phyloP scores from a whole-genome alignment of 2,329 filamentous ascomycete genomes.

The Neonectria punicea region DNA sequence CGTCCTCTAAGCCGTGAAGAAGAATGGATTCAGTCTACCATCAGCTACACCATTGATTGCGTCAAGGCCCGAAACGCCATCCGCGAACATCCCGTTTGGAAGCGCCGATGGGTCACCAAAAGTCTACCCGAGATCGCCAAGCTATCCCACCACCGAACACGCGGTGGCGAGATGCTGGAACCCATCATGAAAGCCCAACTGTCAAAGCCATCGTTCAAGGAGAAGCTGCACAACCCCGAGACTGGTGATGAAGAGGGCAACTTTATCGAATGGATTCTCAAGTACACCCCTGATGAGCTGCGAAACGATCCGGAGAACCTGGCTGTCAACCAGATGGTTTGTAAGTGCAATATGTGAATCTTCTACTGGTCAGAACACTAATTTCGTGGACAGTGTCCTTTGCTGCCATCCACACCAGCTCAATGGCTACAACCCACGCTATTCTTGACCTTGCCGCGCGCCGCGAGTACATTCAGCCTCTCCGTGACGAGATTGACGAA shows the following conservation, averaged over 20 bases:
- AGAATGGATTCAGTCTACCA: conserved; percentile 23
- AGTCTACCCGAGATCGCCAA: conserved; percentile 18
- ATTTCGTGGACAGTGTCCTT: conserved; percentile 6
- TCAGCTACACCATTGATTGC: conserved; percentile 21
- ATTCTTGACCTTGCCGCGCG: conserved; percentile 37
- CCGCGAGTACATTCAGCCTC: conserved; percentile 21
- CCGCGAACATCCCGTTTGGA: conserved; percentile 19
- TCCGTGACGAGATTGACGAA: conserved; percentile 26
- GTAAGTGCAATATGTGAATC: neutral
- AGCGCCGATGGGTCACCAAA: conserved; percentile 15
- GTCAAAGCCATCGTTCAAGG: conserved; percentile 18
- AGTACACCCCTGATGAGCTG: conserved; percentile 19
- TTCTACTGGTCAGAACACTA: neutral
- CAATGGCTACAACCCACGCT: conserved; percentile 30
- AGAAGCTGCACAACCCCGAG: conserved; percentile 18
- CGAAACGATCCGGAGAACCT: conserved; percentile 18
- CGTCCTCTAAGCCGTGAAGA: conserved; percentile 21
- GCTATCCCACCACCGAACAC: conserved; percentile 15
- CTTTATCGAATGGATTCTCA: conserved; percentile 25
- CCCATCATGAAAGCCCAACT: conserved; percentile 18
- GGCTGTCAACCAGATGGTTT: conserved; percentile 24
- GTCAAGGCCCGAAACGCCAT: conserved; percentile 22
- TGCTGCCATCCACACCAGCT: conserved; percentile 32
- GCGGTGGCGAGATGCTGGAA: conserved; percentile 19
- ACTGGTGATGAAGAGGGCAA: conserved; percentile 21